Percentiles rank a stretch among this genome's conserved stretches.
Conservation (phyloP, 2,329 filamentous ascomycete species). For the Penicillium polonicum region DNA sequence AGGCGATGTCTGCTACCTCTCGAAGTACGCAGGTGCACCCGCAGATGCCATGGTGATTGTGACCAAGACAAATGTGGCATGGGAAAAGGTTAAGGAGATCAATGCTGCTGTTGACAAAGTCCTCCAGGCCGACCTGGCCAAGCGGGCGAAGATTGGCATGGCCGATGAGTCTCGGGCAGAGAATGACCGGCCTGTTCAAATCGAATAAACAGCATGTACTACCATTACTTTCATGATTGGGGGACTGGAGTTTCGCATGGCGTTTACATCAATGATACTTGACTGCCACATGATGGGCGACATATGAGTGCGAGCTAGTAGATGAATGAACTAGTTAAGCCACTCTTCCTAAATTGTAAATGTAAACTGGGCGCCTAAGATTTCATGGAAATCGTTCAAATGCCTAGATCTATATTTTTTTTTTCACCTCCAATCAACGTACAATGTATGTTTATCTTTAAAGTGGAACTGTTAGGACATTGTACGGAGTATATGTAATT, state of each 20-base stretch:
- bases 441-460: too few species aligned
- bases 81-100: conserved; percentile 78
- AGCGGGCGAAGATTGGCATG: conserved; percentile 62
- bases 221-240: conserved; percentile 25
- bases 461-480: background rate
- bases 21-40: conserved; percentile 81
- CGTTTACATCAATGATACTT: conserved; percentile 8
- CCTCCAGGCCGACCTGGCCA: conserved; percentile 73
- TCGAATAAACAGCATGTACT: conserved; percentile 18
- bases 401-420: too few species aligned
- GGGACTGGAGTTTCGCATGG: conserved; percentile 23
- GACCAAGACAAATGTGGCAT: conserved; percentile 70
- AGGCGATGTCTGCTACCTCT: conserved; percentile 86
- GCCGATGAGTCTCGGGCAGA: conserved; percentile 81
- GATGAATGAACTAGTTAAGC: background rate
- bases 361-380: too few species aligned
- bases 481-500: background rate
- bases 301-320: background rate
- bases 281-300: background rate
- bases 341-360: background rate
- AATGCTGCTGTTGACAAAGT: conserved; percentile 69
- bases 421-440: too few species aligned
- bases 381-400: too few species aligned
- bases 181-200: conserved; percentile 67
- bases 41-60: conserved; percentile 78